Conservation (phyloP, 768 basidiomycete species). For the Fomitopsis pulvina region DNA sequence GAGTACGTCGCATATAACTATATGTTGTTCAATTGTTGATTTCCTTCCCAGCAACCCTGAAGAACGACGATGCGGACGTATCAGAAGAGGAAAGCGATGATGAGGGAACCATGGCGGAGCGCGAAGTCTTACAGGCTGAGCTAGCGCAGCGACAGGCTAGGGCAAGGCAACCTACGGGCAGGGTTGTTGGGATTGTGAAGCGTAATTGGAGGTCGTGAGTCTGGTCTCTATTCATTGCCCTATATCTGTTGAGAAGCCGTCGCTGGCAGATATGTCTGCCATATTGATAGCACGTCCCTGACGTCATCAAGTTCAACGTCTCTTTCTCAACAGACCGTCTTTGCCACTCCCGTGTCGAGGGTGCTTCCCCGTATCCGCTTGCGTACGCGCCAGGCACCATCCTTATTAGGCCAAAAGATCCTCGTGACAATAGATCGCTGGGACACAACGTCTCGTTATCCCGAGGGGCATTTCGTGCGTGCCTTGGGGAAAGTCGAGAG, state of each 20-base stretch:
- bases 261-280: slow-evolving; percentile 93
- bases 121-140: slow-evolving; percentile 22
- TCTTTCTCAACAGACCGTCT: slow-evolving; percentile 82
- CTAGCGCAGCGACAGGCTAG: slow-evolving; percentile 24
- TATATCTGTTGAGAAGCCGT: no score
- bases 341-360: slow-evolving; percentile 89
- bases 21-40: neutral
- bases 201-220: slow-evolving; percentile 92
- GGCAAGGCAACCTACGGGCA: slow-evolving; percentile 86
- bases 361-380: slow-evolving; percentile 90
- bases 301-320: slow-evolving; percentile 74
- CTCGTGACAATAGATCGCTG: slow-evolving; percentile 93
- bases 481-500: slow-evolving; percentile 86
- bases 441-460: slow-evolving; percentile 83
- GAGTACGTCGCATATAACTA: slow-evolving; percentile 31
- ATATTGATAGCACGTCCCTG: slow-evolving; percentile 86
- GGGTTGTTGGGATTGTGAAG: slow-evolving; percentile 87
- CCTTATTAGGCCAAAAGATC: slow-evolving; percentile 88
- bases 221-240: no score
- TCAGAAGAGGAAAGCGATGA: slow-evolving; percentile 51
- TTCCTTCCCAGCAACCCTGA: slow-evolving; percentile 54
- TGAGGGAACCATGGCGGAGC: slow-evolving; percentile 23
- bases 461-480: slow-evolving; percentile 95
- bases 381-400: slow-evolving; percentile 89
- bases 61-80: slow-evolving; percentile 82